Conservation (phyloP, 305 asterid species). For the Rubia tinctorum region DNA sequence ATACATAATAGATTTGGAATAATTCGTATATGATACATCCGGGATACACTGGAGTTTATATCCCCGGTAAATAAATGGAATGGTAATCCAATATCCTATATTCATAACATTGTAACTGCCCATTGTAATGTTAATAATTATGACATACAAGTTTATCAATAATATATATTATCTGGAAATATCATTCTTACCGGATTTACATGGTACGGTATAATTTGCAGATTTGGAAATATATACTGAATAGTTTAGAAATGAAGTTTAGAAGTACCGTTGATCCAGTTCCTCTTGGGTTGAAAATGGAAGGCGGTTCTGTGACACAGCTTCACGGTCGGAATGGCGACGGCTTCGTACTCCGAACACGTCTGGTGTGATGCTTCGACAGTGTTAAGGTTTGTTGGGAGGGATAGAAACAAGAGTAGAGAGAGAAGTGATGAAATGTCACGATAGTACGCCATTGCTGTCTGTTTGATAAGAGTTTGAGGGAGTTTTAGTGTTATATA, state of each 20-base stretch:
- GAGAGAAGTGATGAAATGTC: constrained; percentile 6
- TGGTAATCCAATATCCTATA: too few relatives aligned
- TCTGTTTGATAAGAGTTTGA: neutral
- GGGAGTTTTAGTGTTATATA: constrained; percentile 6
- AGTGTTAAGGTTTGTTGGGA: neutral
- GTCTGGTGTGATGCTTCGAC: constrained; percentile 33
- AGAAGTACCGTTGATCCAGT: constrained; percentile 42
- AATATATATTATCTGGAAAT: too few relatives aligned
- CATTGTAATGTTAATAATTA: too few relatives aligned
- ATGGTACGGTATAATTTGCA: too few relatives aligned
- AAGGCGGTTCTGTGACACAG: constrained; percentile 25
- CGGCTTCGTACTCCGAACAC: constrained; percentile 6
- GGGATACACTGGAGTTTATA: too few relatives aligned
- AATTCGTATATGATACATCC: too few relatives aligned
- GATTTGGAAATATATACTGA: neutral
- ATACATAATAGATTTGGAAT: too few relatives aligned
- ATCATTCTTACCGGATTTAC: too few relatives aligned
- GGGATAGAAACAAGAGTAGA: neutral
- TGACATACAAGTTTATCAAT: too few relatives aligned
- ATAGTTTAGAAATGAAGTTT: neutral
- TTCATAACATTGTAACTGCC: too few relatives aligned
- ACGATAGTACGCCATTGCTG: neutral
- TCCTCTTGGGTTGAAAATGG: constrained; percentile 35
- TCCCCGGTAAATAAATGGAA: too few relatives aligned
- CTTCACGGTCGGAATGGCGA: neutral